A percentile compares a stretch with the other conserved stretches of the same genome.
Evolutionary conservation across 169 alveolate species (phyloP).

Genomic region (Eimeria zaria): DNA sequence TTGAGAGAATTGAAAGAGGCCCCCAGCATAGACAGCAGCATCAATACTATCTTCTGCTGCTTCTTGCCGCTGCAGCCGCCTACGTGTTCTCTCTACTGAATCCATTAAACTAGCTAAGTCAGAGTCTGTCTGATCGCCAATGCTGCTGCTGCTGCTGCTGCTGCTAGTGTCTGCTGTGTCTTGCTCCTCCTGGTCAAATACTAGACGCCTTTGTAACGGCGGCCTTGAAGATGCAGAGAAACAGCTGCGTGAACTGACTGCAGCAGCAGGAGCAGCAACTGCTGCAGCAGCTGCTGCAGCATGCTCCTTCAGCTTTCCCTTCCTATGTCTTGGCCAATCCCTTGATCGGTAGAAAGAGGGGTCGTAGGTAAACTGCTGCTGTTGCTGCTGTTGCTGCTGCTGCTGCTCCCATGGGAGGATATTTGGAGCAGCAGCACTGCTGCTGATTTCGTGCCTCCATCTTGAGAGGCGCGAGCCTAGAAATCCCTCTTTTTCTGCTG

Average conservation of each 20-base stretch:
- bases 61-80: slow-evolving; percentile 18
- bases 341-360: neutral
- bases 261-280: neutral
- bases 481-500: neutral
- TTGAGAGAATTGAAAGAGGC: slow-evolving; percentile 14
- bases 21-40: slow-evolving; percentile 44
- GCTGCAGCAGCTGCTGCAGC: neutral
- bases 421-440: neutral
- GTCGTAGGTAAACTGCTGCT: neutral
- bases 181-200: neutral
- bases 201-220: neutral
- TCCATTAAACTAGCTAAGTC: slow-evolving; percentile 28
- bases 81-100: neutral
- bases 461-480: neutral
- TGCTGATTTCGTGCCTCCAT: neutral
- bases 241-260: neutral
- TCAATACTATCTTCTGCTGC: slow-evolving; percentile 22
- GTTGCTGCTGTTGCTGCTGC: neutral
- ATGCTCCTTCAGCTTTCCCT: neutral
- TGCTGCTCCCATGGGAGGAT: neutral
- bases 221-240: neutral
- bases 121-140: neutral
- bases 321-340: neutral
- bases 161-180: neutral
- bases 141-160: slow-evolving; percentile 8